phyloP scores from a whole-genome alignment of 2,329 filamentous ascomycete genomes.

The Epichloe uncinata region DNA sequence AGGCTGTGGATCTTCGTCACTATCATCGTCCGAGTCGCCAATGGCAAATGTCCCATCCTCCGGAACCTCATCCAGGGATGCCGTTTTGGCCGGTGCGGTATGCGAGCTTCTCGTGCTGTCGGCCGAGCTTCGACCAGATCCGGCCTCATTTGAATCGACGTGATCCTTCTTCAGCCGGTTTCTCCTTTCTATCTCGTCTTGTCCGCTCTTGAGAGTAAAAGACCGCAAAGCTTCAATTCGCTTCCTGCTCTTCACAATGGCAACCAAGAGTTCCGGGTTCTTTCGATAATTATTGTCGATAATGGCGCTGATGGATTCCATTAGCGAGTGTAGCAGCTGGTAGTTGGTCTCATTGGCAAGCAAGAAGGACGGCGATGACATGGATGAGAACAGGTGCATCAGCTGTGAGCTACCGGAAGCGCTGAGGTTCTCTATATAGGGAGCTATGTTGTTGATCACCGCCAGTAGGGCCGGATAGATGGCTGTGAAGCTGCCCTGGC shows the following conservation, averaged over 20 bases:
- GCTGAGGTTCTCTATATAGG: constrained; percentile 68
- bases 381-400: constrained; percentile 76
- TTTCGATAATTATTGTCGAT: constrained; percentile 76
- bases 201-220: constrained; percentile 84
- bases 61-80: constrained; percentile 20
- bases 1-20: constrained; percentile 37
- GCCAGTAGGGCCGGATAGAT: constrained; percentile 87
- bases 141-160: constrained; percentile 35
- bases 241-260: constrained; percentile 66
- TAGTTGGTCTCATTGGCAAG: constrained; percentile 90
- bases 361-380: constrained; percentile 87
- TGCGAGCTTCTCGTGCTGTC: constrained; percentile 55
- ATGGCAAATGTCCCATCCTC: constrained; percentile 78
- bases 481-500: constrained; percentile 78
- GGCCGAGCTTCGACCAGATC: constrained; percentile 45
- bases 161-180: constrained; percentile 52
- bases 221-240: constrained; percentile 72
- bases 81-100: constrained; percentile 12
- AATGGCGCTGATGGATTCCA: constrained; percentile 82
- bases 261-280: constrained; percentile 71
- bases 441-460: constrained; percentile 85
- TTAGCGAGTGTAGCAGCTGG: constrained; percentile 59
- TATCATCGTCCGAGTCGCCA: constrained; percentile 65
- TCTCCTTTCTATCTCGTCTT: constrained; percentile 77
- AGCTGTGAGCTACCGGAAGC: constrained; percentile 65